These are phyloP conservation scores for Xerocomellus chrysenteron DNA, from an alignment of 768 basidiomycete species.

Conservation along the genomic window DNA sequence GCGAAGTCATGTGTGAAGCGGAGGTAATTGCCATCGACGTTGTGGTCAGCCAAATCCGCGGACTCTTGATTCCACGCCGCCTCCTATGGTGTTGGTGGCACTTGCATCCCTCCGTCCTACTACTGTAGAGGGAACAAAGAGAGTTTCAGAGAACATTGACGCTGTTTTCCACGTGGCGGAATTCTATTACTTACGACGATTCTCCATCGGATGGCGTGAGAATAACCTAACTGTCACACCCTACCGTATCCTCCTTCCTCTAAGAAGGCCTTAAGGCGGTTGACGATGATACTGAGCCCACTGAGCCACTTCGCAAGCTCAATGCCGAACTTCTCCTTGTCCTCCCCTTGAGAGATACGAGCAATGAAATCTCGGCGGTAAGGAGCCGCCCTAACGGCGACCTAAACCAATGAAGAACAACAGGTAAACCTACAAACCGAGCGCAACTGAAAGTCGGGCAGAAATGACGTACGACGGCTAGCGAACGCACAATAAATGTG, in stretches of 20 bases:
- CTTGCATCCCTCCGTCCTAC: not conserved
- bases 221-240: constrained; percentile 35
- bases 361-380: constrained; percentile 62
- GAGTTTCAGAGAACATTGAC: not conserved
- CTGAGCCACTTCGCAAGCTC: constrained; percentile 63
- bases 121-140: constrained; percentile 1
- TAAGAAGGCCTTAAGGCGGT: constrained; percentile 53
- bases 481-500: constrained; percentile 60
- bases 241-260: constrained; percentile 57
- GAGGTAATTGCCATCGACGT: constrained; percentile 3
- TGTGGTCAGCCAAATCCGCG: constrained; percentile 15
- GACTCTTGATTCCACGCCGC: constrained; percentile 13
- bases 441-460: not conserved
- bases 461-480: constrained; percentile 30
- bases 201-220: constrained; percentile 15
- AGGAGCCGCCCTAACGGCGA: constrained; percentile 63
- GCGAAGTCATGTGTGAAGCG: not conserved
- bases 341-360: constrained; percentile 61
- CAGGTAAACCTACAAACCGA: not conserved
- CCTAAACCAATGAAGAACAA: constrained; percentile 30
- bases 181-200: constrained; percentile 26
- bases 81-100: constrained; percentile 8
- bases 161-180: constrained; percentile 3
- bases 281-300: constrained; percentile 57
- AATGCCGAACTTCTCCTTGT: constrained; percentile 54